Percentiles rank a stretch among this genome's conserved stretches.
phyloP scores from a whole-genome alignment of 495 filamentous ascomycete species.

The Penicillium silybi region DNA sequence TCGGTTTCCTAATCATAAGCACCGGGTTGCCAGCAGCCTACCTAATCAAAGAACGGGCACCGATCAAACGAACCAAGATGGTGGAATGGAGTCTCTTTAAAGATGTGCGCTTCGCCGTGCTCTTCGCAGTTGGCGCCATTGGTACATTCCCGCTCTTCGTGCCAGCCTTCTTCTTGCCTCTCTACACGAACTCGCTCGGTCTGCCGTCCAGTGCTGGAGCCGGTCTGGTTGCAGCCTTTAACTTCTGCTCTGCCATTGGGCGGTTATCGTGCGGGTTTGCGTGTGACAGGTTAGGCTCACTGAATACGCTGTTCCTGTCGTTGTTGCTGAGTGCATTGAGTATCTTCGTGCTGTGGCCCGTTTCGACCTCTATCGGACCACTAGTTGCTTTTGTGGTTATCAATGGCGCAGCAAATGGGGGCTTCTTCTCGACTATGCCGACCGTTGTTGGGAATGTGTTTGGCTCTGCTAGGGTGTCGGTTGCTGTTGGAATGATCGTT shows the following conservation, averaged over 20 bases:
- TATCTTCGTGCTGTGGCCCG: slow-evolving; percentile 55
- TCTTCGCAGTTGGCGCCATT: slow-evolving; percentile 54
- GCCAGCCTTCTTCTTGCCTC: slow-evolving; percentile 56
- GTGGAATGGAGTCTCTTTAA: slow-evolving; percentile 53
- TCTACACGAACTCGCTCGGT: slow-evolving; percentile 43
- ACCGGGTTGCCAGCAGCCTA: slow-evolving; percentile 56
- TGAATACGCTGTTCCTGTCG: slow-evolving; percentile 48
- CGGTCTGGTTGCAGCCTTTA: slow-evolving; percentile 53
- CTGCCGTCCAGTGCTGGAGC: slow-evolving; percentile 47
- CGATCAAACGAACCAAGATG: slow-evolving; percentile 38
- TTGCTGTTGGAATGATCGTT: slow-evolving; percentile 59
- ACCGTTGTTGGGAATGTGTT: slow-evolving; percentile 58
- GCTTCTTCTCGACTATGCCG: slow-evolving; percentile 57
- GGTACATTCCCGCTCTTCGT: slow-evolving; percentile 59
- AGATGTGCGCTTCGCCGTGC: slow-evolving; percentile 43
- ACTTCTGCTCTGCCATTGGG: slow-evolving; percentile 49
- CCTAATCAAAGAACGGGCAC: slow-evolving; percentile 51
- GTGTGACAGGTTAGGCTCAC: slow-evolving; percentile 47
- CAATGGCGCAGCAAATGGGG: slow-evolving; percentile 54
- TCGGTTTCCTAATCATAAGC: slow-evolving; percentile 43
- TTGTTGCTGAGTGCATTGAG: slow-evolving; percentile 48
- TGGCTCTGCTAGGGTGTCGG: slow-evolving; percentile 48
- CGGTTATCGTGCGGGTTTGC: slow-evolving; percentile 47
- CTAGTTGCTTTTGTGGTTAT: slow-evolving; percentile 49
- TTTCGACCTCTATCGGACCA: slow-evolving; percentile 48